phyloP scores from a whole-genome alignment of 345 rosid species.

The Dipteronia sinensis region DNA sequence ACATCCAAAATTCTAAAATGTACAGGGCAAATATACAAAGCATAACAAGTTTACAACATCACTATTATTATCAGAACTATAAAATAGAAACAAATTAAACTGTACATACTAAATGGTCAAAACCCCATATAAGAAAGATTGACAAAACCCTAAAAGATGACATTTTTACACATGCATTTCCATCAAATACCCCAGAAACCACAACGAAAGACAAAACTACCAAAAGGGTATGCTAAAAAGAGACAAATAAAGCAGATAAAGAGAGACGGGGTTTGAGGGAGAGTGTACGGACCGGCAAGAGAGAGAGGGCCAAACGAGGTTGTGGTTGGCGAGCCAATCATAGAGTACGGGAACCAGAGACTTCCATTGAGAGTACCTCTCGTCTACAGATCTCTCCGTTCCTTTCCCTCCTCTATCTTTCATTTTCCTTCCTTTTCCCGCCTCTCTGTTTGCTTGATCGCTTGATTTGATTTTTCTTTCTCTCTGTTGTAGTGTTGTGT shows the following conservation, averaged over 20 bases:
- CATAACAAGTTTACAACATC: background rate
- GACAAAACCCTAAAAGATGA: background rate
- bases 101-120: too few species aligned
- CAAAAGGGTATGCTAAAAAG: background rate
- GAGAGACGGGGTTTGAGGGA: background rate
- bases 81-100: background rate
- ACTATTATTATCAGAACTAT: background rate
- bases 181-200: background rate
- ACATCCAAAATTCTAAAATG: background rate
- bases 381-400: conserved; percentile 34
- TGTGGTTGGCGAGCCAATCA: conserved; percentile 49
- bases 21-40: background rate
- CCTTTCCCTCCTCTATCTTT: conserved; percentile 4
- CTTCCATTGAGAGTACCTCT: conserved; percentile 49
- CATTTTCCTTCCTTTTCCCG: too few species aligned
- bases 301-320: conserved; percentile 53
- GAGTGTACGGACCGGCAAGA: conserved; percentile 51
- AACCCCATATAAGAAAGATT: too few species aligned
- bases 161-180: background rate
- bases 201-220: background rate
- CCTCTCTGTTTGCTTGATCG: too few species aligned
- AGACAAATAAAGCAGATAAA: background rate
- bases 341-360: conserved; percentile 47
- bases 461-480: too few species aligned
- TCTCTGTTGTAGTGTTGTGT: too few species aligned